Base-by-base conservation (phyloP, 164 flowering plant genomes). In the Kalanchoe fedtschenkoi region DNA sequence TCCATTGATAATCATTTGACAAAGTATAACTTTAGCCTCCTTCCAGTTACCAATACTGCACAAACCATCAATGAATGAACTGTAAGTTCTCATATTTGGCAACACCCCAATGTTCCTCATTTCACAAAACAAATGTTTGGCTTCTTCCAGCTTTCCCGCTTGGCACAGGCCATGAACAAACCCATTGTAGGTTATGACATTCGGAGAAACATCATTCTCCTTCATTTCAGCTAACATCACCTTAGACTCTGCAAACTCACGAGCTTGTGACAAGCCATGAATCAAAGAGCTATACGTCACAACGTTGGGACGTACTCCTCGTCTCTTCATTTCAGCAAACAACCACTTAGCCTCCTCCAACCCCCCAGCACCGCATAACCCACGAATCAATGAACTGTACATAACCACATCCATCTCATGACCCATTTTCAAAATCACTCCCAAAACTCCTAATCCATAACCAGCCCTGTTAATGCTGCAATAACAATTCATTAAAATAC, bases 41-140 rank as follows among this genome's bases (percentile, higher is more conserved):
- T 51, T 51, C 4, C 24, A 26, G 56, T 55, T 55, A 55, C 66
- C 66, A 38, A n/a, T 28, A 33, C 61, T 64, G 66, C 66, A 54
- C 51, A 64, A 33, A 33, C 66, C 66, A 35, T 55, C 51, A 64
- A 64, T 54, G 33, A 63, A 19, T 33, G 56, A 34, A 39, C 42
- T 63, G 65, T 47, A 63, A 63, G 38, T 51, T 22, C 56, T 33
- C 37, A 63, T 51, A 63, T 63, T 51, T 11, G 26, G 37, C 29
- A 21, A 16, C 15, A 34, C 22, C 16, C 39, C 34, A 63, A 1
- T 22, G 9, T 17, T 34, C 43, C 22, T 63, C 21, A 63, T 35
- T 38, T 38, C 38, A 44, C 21, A 26, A 63, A 63, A 63, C 28
- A 63, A 19, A 34, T 34, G 43, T 56, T 34, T 63, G 4, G 65